phyloP scores from a whole-genome alignment of 2,329 filamentous ascomycete species.

The Trichoderma guizhouense region DNA sequence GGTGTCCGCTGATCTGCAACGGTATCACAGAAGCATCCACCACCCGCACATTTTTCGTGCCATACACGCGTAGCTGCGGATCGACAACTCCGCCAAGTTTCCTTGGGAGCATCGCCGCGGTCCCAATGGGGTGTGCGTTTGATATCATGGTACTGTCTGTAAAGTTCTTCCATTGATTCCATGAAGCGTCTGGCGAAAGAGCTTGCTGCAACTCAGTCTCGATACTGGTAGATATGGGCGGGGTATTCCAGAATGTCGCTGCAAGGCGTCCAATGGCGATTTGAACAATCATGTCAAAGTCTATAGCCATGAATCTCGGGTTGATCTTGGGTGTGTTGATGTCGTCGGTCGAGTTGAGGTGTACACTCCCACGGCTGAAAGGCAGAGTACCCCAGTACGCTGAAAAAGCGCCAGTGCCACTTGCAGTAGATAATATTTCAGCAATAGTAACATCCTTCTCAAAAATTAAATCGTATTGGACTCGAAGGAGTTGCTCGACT shows the following conservation, averaged over 20 bases:
- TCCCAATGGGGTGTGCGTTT: conserved; percentile 48
- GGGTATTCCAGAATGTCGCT: conserved; percentile 31
- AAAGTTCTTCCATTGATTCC: conserved; percentile 22
- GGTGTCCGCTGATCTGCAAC: conserved; percentile 39
- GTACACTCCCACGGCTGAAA: conserved; percentile 56
- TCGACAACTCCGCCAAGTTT: conserved; percentile 45
- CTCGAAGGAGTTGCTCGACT: conserved; percentile 39
- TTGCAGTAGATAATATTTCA: conserved; percentile 42
- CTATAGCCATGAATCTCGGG: conserved; percentile 35
- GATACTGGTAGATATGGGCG: conserved; percentile 21
- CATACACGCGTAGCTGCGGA: conserved; percentile 41
- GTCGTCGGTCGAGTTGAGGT: conserved; percentile 46
- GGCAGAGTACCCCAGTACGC: conserved; percentile 43
- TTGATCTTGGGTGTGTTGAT: conserved; percentile 38
- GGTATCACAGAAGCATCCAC: conserved; percentile 47
- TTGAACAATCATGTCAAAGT: conserved; percentile 52
- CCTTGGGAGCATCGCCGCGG: conserved; percentile 46
- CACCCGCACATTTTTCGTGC: conserved; percentile 41
- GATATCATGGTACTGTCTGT: conserved; percentile 12
- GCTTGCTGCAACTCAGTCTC: neutral
- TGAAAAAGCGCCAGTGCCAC: conserved; percentile 33
- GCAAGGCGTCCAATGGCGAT: conserved; percentile 30
- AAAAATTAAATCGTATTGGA: conserved; percentile 50
- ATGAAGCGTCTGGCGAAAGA: conserved; percentile 13
- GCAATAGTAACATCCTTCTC: conserved; percentile 41